Conservation (phyloP, 2,329 filamentous ascomycete species). For the Xylaria sp. region DNA sequence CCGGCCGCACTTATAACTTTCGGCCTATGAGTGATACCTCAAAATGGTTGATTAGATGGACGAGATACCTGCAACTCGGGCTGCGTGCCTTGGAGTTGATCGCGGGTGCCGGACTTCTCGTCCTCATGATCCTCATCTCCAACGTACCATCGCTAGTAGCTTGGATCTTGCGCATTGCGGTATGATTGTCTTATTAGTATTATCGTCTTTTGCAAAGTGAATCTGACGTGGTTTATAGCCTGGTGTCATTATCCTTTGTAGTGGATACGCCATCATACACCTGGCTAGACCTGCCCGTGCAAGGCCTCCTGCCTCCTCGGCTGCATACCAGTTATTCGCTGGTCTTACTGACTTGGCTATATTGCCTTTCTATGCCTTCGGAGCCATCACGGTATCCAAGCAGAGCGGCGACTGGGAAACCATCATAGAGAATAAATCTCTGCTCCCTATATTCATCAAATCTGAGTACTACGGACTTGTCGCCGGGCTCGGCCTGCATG, state of each 20-base stretch:
- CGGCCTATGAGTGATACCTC: conserved; percentile 74
- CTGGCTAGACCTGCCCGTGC: conserved; percentile 74
- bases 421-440: conserved; percentile 66
- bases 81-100: conserved; percentile 74
- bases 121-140: conserved; percentile 80
- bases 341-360: conserved; percentile 72
- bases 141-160: conserved; percentile 70
- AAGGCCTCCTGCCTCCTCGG: conserved; percentile 80
- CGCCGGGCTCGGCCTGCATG: conserved; percentile 72
- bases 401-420: conserved; percentile 70
- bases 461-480: conserved; percentile 75
- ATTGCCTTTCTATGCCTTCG: conserved; percentile 66
- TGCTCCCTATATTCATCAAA: conserved; percentile 69
- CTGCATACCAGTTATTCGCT: conserved; percentile 90
- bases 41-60: conserved; percentile 76
- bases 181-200: conserved; percentile 57
- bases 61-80: conserved; percentile 74
- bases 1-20: conserved; percentile 68
- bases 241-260: conserved; percentile 76
- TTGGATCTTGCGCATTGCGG: conserved; percentile 81
- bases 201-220: conserved; percentile 7
- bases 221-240: conserved; percentile 63
- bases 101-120: conserved; percentile 75
- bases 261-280: conserved; percentile 83
- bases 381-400: conserved; percentile 57